Base-by-base conservation (phyloP, 2,329 filamentous ascomycete species). In the Exophiala aquamarina region DNA sequence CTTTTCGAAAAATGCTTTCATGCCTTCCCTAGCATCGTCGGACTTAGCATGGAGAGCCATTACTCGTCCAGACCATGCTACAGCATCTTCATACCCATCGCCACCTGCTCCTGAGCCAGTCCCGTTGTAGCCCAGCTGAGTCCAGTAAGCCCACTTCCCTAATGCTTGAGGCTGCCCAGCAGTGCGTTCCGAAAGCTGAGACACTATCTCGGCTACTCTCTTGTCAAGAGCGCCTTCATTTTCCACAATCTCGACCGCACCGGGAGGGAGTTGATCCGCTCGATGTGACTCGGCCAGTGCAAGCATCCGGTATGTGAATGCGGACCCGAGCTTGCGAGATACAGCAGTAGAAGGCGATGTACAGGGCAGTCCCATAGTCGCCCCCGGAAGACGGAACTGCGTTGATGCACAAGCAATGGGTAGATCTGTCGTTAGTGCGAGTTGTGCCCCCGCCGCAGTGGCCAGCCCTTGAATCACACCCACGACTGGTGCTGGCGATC, bases 91-190 rank as follows among this genome's bases (percentile, higher is more conserved):
- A 41, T 59, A 59, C 7, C 54, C 56, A 39, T 59, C 54, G 21
- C 49, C 52, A 10, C 56, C 56, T 4, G 45, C 52, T 7, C 56
- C 56, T 3, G 45, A 34, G 20, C 41, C 38, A 4, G 31, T 13
- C 8, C 52, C 52, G 9, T 26, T 50, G 18, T 57, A 36, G n/a
- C 41, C 41, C 26, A 57, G 13, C 17, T 59, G 56, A 14, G 56
- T 59, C 52, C 52, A 59, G 28, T 55, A 59, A 17, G 47, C 56
- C 56, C 56, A 59, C 44, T 59, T 59, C 10, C 56, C 56, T 11
- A 59, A 40, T 13, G 56, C 56, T 28, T 55, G 54, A 14, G 56
- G 50, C 39, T 59, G 56, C 11, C 41, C 52, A 1, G 54, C 52
- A 7, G 45, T 54, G 10, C 44, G 45, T 26, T 54, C 47, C 14